A percentile compares a stretch with the other conserved stretches of the same genome.
phyloP scores from a whole-genome alignment of 768 basidiomycete species.

The Lactifluus echinatus region DNA sequence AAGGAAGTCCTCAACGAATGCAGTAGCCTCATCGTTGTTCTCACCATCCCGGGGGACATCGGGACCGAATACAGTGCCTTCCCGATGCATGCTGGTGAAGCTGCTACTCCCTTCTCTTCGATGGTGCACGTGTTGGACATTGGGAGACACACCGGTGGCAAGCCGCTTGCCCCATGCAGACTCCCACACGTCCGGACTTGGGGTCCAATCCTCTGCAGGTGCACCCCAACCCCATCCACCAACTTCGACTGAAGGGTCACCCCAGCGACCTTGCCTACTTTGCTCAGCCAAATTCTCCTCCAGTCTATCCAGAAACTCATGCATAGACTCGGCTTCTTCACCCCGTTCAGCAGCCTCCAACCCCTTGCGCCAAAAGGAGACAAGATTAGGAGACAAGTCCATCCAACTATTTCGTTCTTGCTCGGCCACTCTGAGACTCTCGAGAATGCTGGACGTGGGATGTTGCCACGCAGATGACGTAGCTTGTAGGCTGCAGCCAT shows the following conservation, averaged over 20 bases:
- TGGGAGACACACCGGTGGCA: neutral
- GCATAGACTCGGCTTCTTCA: slow-evolving; percentile 18
- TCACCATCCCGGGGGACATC: neutral
- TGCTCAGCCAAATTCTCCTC: slow-evolving; percentile 7
- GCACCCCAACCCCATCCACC: slow-evolving; percentile 16
- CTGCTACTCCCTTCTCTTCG: slow-evolving; percentile 11
- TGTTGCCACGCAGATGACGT: neutral
- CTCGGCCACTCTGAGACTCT: slow-evolving; percentile 5
- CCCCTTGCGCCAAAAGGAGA: slow-evolving; percentile 17
- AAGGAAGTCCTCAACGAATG: slow-evolving; percentile 43
- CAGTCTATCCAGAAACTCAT: slow-evolving; percentile 17
- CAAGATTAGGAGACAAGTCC: slow-evolving; percentile 14
- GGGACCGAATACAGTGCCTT: neutral
- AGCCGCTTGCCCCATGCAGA: slow-evolving; percentile 6
- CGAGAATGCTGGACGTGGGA: neutral
- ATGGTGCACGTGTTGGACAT: neutral
- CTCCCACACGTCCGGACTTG: slow-evolving; percentile 11
- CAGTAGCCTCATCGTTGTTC: slow-evolving; percentile 20
- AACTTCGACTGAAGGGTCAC: neutral
- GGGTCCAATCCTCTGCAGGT: slow-evolving; percentile 16
- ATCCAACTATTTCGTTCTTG: slow-evolving; percentile 13
- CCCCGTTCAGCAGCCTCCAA: slow-evolving; percentile 18
- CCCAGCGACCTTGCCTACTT: slow-evolving; percentile 2
- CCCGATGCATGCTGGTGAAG: slow-evolving; percentile 14
- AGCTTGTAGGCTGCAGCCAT: slow-evolving; percentile 15